Base-by-base conservation (phyloP, 768 basidiomycete species). In the Tricholomella constricta region DNA sequence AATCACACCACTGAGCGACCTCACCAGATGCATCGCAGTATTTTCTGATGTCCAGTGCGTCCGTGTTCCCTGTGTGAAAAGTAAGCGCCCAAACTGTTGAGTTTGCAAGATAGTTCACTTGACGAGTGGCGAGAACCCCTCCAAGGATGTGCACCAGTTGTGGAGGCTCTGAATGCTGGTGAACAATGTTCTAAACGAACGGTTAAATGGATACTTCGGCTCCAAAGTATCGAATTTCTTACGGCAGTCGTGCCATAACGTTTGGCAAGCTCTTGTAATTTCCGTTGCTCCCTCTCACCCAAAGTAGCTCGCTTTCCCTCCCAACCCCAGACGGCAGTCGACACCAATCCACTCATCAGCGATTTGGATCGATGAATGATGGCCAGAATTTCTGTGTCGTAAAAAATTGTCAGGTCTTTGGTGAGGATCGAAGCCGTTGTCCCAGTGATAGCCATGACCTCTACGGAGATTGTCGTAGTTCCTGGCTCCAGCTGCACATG, bases 321-420 rank as follows among this genome's bases (percentile, higher is more conserved):
- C 91, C 91, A 94, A 19, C 79, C 80, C 89, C 89, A 93, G 15
- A 93, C 78, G 19, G 76, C 78, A 5, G 86, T 91, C 22, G 75
- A 74, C 3, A 83, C 89, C 14, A 93, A 74, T 11, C 87, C 85
- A 29, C 69, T 84, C n/a, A 77, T 72, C 50, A 73, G 82, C 0
- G 80, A 80, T 66, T 91, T 93, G 20, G 72, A 77, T 12, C 91
- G 80, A 64, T 90, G 80, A 12, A 93, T 74, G 45, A 93, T 75
- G 1, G 79, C 82, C 17, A 91, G 70, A 7, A 84, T 70, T 63
- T 94, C 91, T 1, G 77, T 71, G 47, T 93, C 90, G 62, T 93
- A 87, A 65, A 93, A 90, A 15, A 88, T 65, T 53, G 78, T 71
- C 7, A 63, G 62, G 49, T 83, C 73, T 4, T 65, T 70, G 10